Evolutionary conservation across 768 basidiomycete genomes (phyloP).

Genomic region (Boletus insuetus): DNA sequence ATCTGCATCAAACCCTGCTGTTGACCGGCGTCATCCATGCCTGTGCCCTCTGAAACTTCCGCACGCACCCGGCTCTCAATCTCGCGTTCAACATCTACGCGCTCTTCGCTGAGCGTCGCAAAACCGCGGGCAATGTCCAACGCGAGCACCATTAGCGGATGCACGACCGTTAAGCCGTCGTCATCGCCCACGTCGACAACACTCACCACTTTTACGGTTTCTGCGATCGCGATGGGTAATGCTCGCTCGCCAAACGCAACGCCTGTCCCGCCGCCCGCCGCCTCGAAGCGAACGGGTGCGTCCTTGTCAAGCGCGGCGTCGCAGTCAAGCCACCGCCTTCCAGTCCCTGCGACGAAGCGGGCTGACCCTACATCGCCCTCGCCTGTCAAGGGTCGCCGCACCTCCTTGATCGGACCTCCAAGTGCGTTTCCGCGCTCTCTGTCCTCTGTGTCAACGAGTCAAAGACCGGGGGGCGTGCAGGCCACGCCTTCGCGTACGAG

Average conservation of each 20-base stretch:
- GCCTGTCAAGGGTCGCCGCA: slow-evolving; percentile 27
- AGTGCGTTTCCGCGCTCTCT: slow-evolving; percentile 24
- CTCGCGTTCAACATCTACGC: slow-evolving; percentile 40
- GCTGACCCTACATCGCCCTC: slow-evolving; percentile 26
- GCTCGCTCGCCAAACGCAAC: slow-evolving; percentile 51
- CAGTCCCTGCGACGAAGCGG: slow-evolving; percentile 36
- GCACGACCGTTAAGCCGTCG: slow-evolving; percentile 46
- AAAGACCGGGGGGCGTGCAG: slow-evolving; percentile 21
- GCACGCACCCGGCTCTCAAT: slow-evolving; percentile 40
- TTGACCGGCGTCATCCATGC: slow-evolving; percentile 19
- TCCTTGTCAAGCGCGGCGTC: slow-evolving; percentile 40
- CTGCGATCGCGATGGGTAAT: slow-evolving; percentile 14
- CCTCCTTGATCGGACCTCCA: slow-evolving; percentile 29
- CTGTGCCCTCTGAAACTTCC: slow-evolving; percentile 52
- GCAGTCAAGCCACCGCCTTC: slow-evolving; percentile 35
- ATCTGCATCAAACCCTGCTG: not conserved
- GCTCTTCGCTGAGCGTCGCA: slow-evolving; percentile 42
- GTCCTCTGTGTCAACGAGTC: slow-evolving; percentile 17
- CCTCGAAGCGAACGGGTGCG: slow-evolving; percentile 37
- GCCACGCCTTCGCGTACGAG: slow-evolving; percentile 40
- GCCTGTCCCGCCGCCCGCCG: slow-evolving; percentile 39
- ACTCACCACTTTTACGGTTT: slow-evolving; percentile 22
- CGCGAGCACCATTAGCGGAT: slow-evolving; percentile 47
- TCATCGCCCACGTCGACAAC: slow-evolving; percentile 27
- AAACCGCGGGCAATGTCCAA: slow-evolving; percentile 57